phyloP scores from a whole-genome alignment of 306 rosid species.

The Citrullus mucosospermus region DNA sequence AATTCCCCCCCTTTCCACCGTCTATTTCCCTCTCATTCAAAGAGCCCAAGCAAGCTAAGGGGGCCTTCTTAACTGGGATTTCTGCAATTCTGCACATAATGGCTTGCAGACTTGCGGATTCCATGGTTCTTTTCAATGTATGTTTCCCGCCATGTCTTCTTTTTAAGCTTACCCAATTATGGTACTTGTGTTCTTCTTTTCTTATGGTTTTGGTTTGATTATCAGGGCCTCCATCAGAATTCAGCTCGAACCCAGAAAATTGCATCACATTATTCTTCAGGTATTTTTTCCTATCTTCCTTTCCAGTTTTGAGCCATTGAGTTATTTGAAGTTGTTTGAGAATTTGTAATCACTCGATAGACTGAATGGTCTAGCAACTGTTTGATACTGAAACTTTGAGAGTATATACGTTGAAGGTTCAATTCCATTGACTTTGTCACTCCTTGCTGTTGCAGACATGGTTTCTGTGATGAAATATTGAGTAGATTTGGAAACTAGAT shows the following conservation, averaged over 20 bases:
- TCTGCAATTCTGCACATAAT: constrained; percentile 22
- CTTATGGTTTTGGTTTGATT: constrained; percentile 7
- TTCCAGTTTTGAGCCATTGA: too few species aligned
- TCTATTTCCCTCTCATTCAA: not conserved
- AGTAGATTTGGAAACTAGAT: not conserved
- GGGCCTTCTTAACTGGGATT: constrained; percentile 18
- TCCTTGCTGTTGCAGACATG: not conserved
- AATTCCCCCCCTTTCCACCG: not conserved
- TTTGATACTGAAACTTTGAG: not conserved
- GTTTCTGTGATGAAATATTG: not conserved
- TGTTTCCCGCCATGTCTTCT: not conserved
- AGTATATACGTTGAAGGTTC: not conserved
- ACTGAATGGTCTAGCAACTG: not conserved
- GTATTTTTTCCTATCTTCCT: constrained; percentile 16
- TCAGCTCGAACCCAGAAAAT: constrained; percentile 26
- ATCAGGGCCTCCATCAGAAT: constrained; percentile 45
- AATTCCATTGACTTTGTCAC: not conserved
- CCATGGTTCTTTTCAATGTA: constrained; percentile 47
- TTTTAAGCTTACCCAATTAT: not conserved
- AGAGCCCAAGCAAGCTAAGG: not conserved
- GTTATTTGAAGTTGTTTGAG: not conserved
- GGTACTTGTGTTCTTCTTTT: not conserved
- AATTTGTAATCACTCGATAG: not conserved
- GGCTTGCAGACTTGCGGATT: constrained; percentile 66
- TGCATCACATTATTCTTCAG: constrained; percentile 34